Conservation (phyloP, 2,329 filamentous ascomycete species). For the Neopestalotiopsis sp. region DNA sequence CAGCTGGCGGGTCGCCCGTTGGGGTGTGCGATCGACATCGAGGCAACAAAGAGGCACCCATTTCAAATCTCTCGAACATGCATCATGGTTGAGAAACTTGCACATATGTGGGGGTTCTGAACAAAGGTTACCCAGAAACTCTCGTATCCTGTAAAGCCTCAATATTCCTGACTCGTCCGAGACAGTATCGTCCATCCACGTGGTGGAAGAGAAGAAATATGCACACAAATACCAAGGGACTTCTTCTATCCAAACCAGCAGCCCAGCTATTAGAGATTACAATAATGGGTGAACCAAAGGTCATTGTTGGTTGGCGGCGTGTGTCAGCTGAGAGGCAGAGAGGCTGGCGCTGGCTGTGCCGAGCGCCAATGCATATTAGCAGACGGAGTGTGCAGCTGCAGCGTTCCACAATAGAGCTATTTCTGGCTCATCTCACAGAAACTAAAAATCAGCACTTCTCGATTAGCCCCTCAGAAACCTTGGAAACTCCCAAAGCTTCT, state of each 20-base stretch:
- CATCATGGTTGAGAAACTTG: not conserved
- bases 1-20: not conserved
- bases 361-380: not conserved
- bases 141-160: not conserved
- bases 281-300: not conserved
- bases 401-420: conserved; percentile 1
- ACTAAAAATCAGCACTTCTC: not conserved
- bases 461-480: not conserved
- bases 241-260: not conserved
- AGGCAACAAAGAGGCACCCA: not conserved
- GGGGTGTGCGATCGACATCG: not conserved
- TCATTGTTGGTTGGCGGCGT: not conserved
- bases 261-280: not conserved
- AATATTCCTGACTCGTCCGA: not conserved
- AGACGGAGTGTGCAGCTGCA: not conserved
- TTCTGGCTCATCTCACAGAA: not conserved
- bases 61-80: not conserved
- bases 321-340: not conserved
- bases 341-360: not conserved
- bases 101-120: not conserved
- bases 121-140: not conserved
- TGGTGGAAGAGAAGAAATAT: not conserved
- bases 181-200: not conserved
- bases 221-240: not conserved
- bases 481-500: not conserved